These are phyloP conservation scores for Trapa incisa DNA, from an alignment of 345 rosid genomes.

Conservation along the genomic window DNA sequence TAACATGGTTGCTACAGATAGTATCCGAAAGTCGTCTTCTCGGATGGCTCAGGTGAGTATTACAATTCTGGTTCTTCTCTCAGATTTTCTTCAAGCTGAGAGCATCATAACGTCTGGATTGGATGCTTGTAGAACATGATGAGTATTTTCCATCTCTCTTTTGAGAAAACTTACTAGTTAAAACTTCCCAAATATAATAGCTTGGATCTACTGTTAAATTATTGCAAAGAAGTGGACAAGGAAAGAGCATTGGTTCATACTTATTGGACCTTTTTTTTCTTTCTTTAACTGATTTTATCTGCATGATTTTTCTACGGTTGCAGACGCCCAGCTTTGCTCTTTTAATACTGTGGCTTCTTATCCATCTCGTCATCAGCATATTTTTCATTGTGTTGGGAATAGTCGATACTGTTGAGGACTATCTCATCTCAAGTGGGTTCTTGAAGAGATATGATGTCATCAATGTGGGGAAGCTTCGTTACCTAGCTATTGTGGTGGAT, in stretches of 20 bases:
- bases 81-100: not conserved
- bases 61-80: not conserved
- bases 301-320: not conserved
- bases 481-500: slow-evolving; percentile 61
- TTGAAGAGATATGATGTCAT: slow-evolving; percentile 35
- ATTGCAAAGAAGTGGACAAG: not conserved
- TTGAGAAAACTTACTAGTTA: not conserved
- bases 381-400: slow-evolving; percentile 32
- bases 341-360: slow-evolving; percentile 48
- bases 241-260: not conserved
- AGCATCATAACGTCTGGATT: not conserved
- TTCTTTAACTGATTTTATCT: not conserved
- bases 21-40: not conserved
- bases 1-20: not conserved
- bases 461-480: slow-evolving; percentile 37
- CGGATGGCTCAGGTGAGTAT: not conserved
- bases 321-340: slow-evolving; percentile 37
- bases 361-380: slow-evolving; percentile 46
- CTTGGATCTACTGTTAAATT: not conserved
- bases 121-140: not conserved
- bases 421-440: slow-evolving; percentile 45
- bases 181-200: not conserved
- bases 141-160: not conserved
- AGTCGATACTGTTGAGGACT: slow-evolving; percentile 36
- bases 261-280: not conserved